These are phyloP conservation scores for Fraxinus velutina DNA, from an alignment of 305 asterid species.

Conservation along the genomic window DNA sequence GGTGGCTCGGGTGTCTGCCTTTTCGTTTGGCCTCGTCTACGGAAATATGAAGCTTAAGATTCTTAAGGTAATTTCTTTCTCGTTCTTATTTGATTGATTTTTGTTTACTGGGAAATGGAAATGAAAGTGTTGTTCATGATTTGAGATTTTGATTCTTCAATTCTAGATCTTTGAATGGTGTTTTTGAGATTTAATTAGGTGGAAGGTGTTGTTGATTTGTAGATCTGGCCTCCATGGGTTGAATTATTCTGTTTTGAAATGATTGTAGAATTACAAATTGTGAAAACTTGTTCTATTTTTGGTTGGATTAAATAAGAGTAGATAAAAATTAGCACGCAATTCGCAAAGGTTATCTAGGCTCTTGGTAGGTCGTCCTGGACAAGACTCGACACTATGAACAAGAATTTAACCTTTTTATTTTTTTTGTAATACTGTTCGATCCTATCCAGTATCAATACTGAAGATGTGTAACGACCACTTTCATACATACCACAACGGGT, in stretches of 20 bases:
- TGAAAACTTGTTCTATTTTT: background rate
- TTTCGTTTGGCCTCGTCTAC: slow-evolving; percentile 60
- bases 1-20: slow-evolving; percentile 85
- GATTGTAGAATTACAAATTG: background rate
- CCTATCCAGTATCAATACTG: background rate
- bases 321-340: background rate
- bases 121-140: background rate
- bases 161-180: slow-evolving; percentile 12
- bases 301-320: background rate
- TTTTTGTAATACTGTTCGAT: background rate
- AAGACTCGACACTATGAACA: background rate
- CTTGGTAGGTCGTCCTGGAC: background rate
- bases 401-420: background rate
- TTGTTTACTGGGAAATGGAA: background rate
- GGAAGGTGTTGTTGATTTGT: background rate
- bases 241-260: background rate
- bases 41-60: slow-evolving; percentile 68
- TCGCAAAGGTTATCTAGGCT: background rate
- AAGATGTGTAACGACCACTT: background rate
- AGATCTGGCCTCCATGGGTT: slow-evolving; percentile 13
- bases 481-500: background rate
- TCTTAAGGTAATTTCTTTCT: slow-evolving; percentile 48
- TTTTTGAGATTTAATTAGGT: background rate
- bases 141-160: background rate
- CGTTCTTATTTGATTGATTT: background rate